A percentile compares a stretch with the other conserved stretches of the same genome.
Evolutionary conservation across 2,329 filamentous ascomycete genomes (phyloP).

Genomic region (Torrubiellomyces zombiae): DNA sequence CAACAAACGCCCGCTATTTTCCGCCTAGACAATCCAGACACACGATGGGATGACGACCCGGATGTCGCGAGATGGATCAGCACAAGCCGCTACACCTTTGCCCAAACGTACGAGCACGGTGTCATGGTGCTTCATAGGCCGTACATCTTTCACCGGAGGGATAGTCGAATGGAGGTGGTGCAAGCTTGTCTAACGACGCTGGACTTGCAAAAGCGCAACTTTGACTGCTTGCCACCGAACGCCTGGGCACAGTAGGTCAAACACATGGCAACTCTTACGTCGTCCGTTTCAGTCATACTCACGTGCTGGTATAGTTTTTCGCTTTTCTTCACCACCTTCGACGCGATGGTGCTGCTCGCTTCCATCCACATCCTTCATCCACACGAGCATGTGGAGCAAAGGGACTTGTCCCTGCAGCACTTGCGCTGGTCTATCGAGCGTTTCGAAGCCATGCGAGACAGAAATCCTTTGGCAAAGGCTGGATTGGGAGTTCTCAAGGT

Average conservation of each 20-base stretch:
- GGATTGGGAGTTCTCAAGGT: constrained; percentile 38
- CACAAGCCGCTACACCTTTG: constrained; percentile 25
- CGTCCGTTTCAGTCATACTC: not conserved
- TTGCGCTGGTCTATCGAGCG: constrained; percentile 43
- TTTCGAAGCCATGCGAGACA: constrained; percentile 36
- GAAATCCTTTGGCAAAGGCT: constrained; percentile 35
- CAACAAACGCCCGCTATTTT: constrained; percentile 34
- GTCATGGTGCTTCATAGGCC: constrained; percentile 44
- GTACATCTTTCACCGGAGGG: constrained; percentile 40
- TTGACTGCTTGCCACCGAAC: constrained; percentile 29
- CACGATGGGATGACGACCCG: constrained; percentile 34
- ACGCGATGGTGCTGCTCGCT: constrained; percentile 43
- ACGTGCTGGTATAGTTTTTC: constrained; percentile 25
- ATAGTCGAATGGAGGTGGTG: constrained; percentile 37
- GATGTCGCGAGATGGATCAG: constrained; percentile 34
- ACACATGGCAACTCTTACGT: not conserved
- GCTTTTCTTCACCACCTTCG: constrained; percentile 47
- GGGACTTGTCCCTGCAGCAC: constrained; percentile 32
- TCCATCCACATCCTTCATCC: constrained; percentile 46
- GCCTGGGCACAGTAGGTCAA: constrained; percentile 26
- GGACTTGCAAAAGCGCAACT: constrained; percentile 32
- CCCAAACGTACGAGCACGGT: constrained; percentile 34
- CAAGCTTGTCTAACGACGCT: constrained; percentile 38
- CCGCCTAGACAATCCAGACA: constrained; percentile 38
- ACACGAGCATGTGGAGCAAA: constrained; percentile 31